A percentile compares a stretch with the other conserved stretches of the same genome.
These are phyloP conservation scores for Schwanniomyces etchellsii DNA, from an alignment of 1,139 yeast genomes.

Conservation along the genomic window DNA sequence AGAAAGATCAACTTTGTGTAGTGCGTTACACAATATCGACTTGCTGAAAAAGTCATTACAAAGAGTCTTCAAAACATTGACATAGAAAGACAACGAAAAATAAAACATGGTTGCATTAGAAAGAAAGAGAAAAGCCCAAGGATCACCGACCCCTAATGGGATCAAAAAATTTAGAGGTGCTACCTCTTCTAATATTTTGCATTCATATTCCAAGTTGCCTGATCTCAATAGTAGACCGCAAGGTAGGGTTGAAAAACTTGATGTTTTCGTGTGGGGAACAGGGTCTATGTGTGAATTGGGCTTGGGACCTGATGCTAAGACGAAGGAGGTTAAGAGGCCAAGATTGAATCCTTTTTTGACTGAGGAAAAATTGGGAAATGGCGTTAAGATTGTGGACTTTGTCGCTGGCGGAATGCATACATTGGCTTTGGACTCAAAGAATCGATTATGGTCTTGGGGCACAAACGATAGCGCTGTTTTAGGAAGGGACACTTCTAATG, in stretches of 20 bases:
- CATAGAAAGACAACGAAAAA: not conserved
- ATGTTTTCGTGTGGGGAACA: conserved; percentile 90
- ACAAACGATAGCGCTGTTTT: conserved; percentile 87
- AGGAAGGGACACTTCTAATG: conserved; percentile 78
- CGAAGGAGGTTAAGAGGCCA: conserved; percentile 93
- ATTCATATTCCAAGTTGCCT: conserved; percentile 45
- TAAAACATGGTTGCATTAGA: conserved; percentile 40
- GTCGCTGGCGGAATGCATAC: conserved; percentile 97
- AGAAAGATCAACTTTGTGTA: no score
- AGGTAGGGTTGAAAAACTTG: conserved; percentile 46
- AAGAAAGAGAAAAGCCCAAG: conserved; percentile 27
- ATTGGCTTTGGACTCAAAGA: conserved; percentile 69
- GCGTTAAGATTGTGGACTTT: conserved; percentile 59
- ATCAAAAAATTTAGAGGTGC: conserved; percentile 28
- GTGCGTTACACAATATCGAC: no score
- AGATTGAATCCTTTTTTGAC: conserved; percentile 75
- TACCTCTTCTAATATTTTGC: conserved; percentile 40
- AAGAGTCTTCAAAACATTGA: not conserved
- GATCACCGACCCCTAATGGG: conserved; percentile 11
- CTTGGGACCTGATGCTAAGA: conserved; percentile 80
- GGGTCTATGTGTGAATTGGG: conserved; percentile 98
- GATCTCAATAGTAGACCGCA: conserved; percentile 37
- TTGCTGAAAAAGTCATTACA: no score
- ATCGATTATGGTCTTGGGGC: conserved; percentile 95
- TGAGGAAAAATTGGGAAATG: conserved; percentile 46